A percentile compares a stretch with the other conserved stretches of the same genome.
Conservation (phyloP, 306 rosid species). For the Cucumis sativus region DNA sequence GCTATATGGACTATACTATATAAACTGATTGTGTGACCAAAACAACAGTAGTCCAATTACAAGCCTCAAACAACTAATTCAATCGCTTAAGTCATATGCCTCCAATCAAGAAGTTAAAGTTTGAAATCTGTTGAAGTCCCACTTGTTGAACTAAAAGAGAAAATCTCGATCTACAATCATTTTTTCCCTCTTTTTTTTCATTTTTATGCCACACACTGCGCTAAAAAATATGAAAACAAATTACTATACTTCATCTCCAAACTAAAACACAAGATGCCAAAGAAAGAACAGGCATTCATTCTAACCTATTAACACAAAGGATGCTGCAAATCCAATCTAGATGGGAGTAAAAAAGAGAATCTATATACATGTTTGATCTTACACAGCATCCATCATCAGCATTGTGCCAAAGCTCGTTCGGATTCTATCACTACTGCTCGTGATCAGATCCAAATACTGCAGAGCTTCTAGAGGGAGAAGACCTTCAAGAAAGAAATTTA, state of each 20-base stretch:
- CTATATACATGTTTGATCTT: not conserved
- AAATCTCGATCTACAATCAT: not conserved
- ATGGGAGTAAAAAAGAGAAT: not conserved
- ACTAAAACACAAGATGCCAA: not conserved
- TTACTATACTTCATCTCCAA: slow-evolving; percentile 5
- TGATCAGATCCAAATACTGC: slow-evolving; percentile 63
- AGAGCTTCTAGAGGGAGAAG: slow-evolving; percentile 58
- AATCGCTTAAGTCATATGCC: too few relatives aligned
- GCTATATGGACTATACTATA: too few relatives aligned
- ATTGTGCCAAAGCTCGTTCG: not conserved
- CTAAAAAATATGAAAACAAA: not conserved
- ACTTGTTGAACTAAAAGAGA: too few relatives aligned
- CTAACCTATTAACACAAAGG: not conserved
- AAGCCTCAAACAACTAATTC: too few relatives aligned
- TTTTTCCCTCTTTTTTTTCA: not conserved
- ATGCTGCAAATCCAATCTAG: not conserved
- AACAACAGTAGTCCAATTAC: too few relatives aligned
- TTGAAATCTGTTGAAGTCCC: too few relatives aligned
- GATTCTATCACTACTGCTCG: not conserved
- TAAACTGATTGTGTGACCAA: too few relatives aligned
- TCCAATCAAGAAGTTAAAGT: too few relatives aligned
- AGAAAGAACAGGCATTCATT: not conserved
- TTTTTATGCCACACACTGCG: not conserved
- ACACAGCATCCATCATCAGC: not conserved
- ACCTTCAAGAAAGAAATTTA: slow-evolving; percentile 67